Base-by-base conservation (phyloP, 2,329 filamentous ascomycete species). In the Fusarium sp. region DNA sequence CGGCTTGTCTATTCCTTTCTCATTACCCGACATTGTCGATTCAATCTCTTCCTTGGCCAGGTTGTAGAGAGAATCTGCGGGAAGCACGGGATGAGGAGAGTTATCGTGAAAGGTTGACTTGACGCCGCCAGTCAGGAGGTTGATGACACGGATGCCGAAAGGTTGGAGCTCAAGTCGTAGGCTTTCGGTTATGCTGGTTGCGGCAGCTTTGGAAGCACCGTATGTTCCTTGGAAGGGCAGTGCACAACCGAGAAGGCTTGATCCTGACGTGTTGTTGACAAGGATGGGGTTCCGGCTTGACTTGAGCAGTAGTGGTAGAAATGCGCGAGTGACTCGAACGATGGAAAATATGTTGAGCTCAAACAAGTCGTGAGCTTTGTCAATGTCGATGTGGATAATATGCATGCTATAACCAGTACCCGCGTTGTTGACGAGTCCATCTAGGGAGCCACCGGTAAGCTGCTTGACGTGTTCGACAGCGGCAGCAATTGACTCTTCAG, bases 381-480 rank as follows among this genome's bases (percentile, higher is more conserved):
- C 43, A 3, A 74, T 56, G 3, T 79, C 76, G 4, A 74, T 54
- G 10, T 79, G 72, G 2, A 79, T 22, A 0, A 80, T 52, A 1
- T 79, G 78, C 77, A 76, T 80, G 4, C 63, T 71, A 43, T 78
- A 76, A 4, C 71, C 74, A 5, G 20, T 58, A 0, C 80, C 80
- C 4, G 80, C 79, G 47, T 81, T 82, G 60, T 81, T 82, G 27
- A 82, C 54, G 4, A 81, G 65, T 2, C 70, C 68, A n/a, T 82
- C 80, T 10, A 82, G 65, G 1, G 73, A 69, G n/a, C 79, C 78
- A 0, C 76, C 76, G 0, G 79, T 75, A 1, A 77, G 56, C 2
- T 69, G 25, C 4, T 63, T 54, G 47, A 81, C 73, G 0, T 59
- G 12, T 1, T 67, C 52, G 2, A 72, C 75, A 1, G 73, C 72